Base-by-base conservation (phyloP, 371 early-diverging fungal species). In the Zopfochytrium polystomum region DNA sequence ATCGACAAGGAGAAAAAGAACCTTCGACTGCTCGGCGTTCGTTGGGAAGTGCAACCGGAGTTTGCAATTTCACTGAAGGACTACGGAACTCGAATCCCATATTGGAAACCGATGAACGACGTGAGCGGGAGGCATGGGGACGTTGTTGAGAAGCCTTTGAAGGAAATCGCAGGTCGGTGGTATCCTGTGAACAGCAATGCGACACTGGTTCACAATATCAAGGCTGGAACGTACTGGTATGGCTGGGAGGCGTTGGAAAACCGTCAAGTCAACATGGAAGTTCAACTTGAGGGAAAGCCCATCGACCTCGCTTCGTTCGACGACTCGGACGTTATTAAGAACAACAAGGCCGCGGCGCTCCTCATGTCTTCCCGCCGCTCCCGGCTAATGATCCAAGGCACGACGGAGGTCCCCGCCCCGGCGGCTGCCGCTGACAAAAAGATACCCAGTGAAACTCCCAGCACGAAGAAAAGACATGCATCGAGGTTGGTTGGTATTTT, bases 21-120 rank as follows among this genome's bases (percentile, higher is more conserved):
- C 3, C 6, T 52, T n/a, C 29, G 13, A 15, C 22, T 64, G 1
- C 6, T 29, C 7, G 65, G 65, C 3, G 4, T 20, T 18, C 46
- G 55, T 15, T 65, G 60, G 59, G 38, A 60, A 23, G 54, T 33
- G 9, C 52, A 65, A 43, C 35, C 34, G 1, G 20, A 23, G 4
- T 66, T 66, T 43, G 22, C 43, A n/a, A 49, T 60, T 20, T 23
- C 61, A 3, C 22, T 56, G 61, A 20, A 13, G 6, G 43, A 60
- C 25, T 11, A 30, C 30, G 6, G 38, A 11, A 60, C 57, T 1
- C 32, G 60, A 6, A 25, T 56, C n/a, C 42, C 22, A n/a, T 11
- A 52, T 11, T 66, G 66, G 66, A 38, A 53, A 30, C 62, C 61
- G 46, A 34, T 60, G 33, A 54, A 65, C 15, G 43, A 55, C 29